phyloP scores from a whole-genome alignment of 441 rosid genomes.

The Adansonia rubrostipa region DNA sequence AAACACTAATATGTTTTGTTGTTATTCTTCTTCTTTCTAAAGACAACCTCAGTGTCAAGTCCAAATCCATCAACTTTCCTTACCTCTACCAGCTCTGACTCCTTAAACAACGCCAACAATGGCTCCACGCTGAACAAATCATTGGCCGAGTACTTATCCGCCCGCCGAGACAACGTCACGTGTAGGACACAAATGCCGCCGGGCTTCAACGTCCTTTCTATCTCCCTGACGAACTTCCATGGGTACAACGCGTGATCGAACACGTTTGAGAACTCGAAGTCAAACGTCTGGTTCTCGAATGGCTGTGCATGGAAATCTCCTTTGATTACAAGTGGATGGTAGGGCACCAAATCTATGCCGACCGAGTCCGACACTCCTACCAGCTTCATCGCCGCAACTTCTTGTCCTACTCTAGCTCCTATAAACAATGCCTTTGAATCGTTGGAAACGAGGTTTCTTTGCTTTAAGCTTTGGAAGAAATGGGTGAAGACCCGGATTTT shows the following conservation, averaged over 20 bases:
- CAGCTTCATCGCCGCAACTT: conserved; percentile 68
- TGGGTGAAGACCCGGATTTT: conserved; percentile 64
- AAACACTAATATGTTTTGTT: conserved; percentile 17
- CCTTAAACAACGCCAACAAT: conserved; percentile 53
- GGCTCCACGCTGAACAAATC: conserved; percentile 63
- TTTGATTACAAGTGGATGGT: conserved; percentile 69
- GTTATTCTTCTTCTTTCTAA: conserved; percentile 49
- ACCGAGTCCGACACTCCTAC: conserved; percentile 66
- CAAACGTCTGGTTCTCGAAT: conserved; percentile 65
- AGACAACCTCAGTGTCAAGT: conserved; percentile 81
- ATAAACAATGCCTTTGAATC: conserved; percentile 62
- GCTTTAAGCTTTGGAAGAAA: conserved; percentile 56
- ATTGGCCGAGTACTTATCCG: conserved; percentile 88
- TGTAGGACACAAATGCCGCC: conserved; percentile 77
- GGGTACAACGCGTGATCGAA: conserved; percentile 88
- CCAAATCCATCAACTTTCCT: conserved; percentile 89
- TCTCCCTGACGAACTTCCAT: conserved; percentile 71
- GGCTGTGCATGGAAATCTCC: conserved; percentile 88
- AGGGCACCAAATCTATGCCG: conserved; percentile 82
- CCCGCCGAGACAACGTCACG: conserved; percentile 60
- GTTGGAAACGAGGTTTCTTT: conserved; percentile 47
- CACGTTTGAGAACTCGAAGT: conserved; percentile 90
- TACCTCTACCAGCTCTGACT: conserved; percentile 57
- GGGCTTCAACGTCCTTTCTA: conserved; percentile 74
- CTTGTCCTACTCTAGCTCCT: conserved; percentile 89